Conservation (phyloP, 2,329 filamentous ascomycete genomes). For the Sordariomycetes sp. region DNA sequence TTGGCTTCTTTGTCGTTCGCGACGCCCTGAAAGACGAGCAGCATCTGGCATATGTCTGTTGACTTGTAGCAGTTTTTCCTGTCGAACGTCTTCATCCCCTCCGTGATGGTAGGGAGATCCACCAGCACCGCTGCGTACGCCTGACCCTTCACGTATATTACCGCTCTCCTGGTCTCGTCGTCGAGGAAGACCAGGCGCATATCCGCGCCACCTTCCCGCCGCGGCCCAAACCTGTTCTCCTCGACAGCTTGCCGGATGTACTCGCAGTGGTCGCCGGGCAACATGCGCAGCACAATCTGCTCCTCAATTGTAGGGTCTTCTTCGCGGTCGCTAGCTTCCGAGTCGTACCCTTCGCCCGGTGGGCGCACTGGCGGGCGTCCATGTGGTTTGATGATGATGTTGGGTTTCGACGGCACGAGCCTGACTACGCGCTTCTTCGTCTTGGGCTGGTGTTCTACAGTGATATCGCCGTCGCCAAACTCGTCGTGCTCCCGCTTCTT, state of each 20-base stretch:
- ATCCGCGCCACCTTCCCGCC: conserved; percentile 59
- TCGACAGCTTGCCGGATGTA: conserved; percentile 68
- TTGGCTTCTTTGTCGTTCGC: conserved; percentile 55
- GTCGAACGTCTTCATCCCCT: conserved; percentile 91
- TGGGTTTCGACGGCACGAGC: conserved; percentile 9
- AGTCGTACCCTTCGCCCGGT: conserved; percentile 87
- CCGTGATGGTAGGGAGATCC: conserved; percentile 77
- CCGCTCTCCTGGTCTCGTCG: conserved; percentile 59
- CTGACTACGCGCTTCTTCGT: conserved; percentile 10
- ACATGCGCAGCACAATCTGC: conserved; percentile 81
- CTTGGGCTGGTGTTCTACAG: conserved; percentile 8
- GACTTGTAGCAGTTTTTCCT: conserved; percentile 81
- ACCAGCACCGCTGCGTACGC: conserved; percentile 71
- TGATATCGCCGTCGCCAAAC: conserved; percentile 30
- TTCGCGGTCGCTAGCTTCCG: conserved; percentile 86
- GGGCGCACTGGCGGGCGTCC: conserved; percentile 60
- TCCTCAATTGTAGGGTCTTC: conserved; percentile 80
- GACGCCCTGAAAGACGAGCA: conserved; percentile 64
- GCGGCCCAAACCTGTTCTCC: conserved; percentile 64
- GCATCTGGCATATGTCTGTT: conserved; percentile 81
- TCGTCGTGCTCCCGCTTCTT: conserved; percentile 53
- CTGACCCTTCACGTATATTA: conserved; percentile 58
- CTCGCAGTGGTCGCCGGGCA: conserved; percentile 75
- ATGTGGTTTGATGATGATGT: conserved; percentile 46
- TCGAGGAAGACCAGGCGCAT: conserved; percentile 74